Conservation (phyloP, 2,329 filamentous ascomycete genomes). For the Microsporum ferrugineum region DNA sequence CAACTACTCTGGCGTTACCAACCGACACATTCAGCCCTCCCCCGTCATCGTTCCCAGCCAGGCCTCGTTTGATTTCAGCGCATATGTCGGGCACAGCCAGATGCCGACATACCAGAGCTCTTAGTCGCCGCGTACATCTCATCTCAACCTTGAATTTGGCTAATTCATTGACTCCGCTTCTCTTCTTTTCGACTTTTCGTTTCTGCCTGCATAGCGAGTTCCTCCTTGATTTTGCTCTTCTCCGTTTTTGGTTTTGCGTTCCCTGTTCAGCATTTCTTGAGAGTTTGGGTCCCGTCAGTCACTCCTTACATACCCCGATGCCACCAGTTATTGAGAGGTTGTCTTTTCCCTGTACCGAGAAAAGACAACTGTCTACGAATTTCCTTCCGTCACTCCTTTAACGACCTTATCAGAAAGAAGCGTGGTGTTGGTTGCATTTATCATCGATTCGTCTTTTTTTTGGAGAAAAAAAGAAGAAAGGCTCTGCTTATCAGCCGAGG, state of each 20-base stretch:
- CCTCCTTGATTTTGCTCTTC: neutral
- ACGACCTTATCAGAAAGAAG: conserved; percentile 17
- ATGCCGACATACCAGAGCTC: conserved; percentile 17
- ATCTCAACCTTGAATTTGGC: neutral
- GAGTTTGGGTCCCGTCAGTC: conserved; percentile 16
- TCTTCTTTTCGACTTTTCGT: neutral
- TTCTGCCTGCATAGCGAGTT: conserved; percentile 4
- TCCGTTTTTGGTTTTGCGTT: neutral
- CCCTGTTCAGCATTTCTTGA: conserved; percentile 8
- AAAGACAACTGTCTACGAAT: conserved; percentile 16
- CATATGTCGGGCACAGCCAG: conserved; percentile 21
- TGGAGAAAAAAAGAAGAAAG: neutral
- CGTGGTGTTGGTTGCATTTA: conserved; percentile 14
- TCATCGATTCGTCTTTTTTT: conserved; percentile 5
- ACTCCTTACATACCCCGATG: conserved; percentile 16
- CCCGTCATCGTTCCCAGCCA: conserved; percentile 15
- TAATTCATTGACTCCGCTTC: neutral
- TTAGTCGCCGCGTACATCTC: neutral
- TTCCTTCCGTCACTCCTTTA: conserved; percentile 26
- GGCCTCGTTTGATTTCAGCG: conserved; percentile 30
- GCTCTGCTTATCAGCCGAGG: neutral
- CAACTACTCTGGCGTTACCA: conserved; percentile 21
- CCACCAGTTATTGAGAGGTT: conserved; percentile 5
- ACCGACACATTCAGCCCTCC: conserved; percentile 22
- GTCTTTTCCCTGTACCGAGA: neutral